Evolutionary conservation across 306 rosid genomes (phyloP), one percentile per base, ranked within the genome.

Genomic region (Heteromeles arbutifolia): DNA sequence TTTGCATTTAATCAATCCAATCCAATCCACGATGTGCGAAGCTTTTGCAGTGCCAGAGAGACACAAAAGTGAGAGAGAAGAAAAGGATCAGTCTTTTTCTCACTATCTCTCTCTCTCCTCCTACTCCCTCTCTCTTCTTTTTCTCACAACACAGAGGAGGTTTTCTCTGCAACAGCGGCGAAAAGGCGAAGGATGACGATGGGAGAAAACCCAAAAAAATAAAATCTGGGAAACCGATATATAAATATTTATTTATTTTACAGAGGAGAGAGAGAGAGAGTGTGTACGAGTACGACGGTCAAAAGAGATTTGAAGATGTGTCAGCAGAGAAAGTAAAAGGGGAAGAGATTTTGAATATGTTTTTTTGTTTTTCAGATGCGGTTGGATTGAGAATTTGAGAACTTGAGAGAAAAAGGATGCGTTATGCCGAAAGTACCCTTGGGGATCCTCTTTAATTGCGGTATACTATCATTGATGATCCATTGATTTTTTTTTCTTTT

Each of bases 261-360:
- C 66, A 28, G 11, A 61, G 66, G 74, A 68, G 66, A 54, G 50
- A 24, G 22, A 37, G 34, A 59, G 61, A 29, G 67, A 56, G 78
- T 69, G 80, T 63, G 91, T 82, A 89, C 90, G 80, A 66, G 91
- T 82, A 89, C 90, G 95, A 87, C 79, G 90, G 98, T 93, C 98
- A 90, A 93, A 89, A 89, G 81, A 85, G 90, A 89, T 86, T 89
- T 84, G 73, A 79, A 91, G 79, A 80, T 76, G 84, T 81, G 77
- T 73, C 77, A 73, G 77, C 77, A 41, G 9, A 41, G 4, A 12
- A n/a, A 65, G 5, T 6, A 34, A 54, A 34, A n/a, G 41, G 41
- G 11, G 4, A 63, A 26, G 61, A 65, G 63, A 63, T 76, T 70
- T 75, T 44, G 17, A 65, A 28, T 22, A 58, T 43, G 24, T 17